Conservation (phyloP, 345 rosid genomes). For the Microcos paniculata region DNA sequence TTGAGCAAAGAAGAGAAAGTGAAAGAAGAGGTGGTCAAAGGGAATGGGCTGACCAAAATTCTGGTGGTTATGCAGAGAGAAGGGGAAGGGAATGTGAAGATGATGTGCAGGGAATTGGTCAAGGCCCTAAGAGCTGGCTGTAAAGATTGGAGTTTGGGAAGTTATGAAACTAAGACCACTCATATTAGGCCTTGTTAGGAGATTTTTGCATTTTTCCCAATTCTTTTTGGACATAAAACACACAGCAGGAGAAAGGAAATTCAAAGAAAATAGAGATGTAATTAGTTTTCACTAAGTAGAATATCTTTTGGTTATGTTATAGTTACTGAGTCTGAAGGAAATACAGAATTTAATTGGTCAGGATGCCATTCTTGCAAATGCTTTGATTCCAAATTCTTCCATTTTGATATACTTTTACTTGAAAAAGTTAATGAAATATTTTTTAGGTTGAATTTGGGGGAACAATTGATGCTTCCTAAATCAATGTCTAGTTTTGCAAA, state of each 20-base stretch:
- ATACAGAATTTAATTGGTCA: not conserved
- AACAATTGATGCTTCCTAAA: too few relatives aligned
- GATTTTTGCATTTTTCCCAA: not conserved
- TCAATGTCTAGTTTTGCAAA: too few relatives aligned
- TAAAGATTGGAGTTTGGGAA: slow-evolving; percentile 27
- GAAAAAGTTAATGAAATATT: too few relatives aligned
- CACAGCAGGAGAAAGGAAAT: not conserved
- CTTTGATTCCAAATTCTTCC: not conserved
- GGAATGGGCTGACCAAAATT: slow-evolving; percentile 68
- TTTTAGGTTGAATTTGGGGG: too few relatives aligned
- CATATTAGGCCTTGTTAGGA: slow-evolving; percentile 90
- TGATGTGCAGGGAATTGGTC: slow-evolving; percentile 71
- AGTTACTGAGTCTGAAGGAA: not conserved
- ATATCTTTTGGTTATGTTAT: not conserved
- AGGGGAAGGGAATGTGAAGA: slow-evolving; percentile 58
- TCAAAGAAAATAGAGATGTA: not conserved
- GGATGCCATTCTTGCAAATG: not conserved
- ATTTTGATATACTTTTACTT: too few relatives aligned
- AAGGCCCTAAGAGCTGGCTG: slow-evolving; percentile 52
- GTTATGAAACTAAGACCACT: slow-evolving; percentile 79
- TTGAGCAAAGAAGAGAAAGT: slow-evolving; percentile 53
- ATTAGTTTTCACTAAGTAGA: not conserved
- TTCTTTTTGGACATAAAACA: not conserved
- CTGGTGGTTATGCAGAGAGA: slow-evolving; percentile 82
- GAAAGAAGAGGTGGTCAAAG: slow-evolving; percentile 55